Evolutionary conservation across 2,329 filamentous ascomycete species (phyloP).

Genomic region (Pyrenophora graminea): DNA sequence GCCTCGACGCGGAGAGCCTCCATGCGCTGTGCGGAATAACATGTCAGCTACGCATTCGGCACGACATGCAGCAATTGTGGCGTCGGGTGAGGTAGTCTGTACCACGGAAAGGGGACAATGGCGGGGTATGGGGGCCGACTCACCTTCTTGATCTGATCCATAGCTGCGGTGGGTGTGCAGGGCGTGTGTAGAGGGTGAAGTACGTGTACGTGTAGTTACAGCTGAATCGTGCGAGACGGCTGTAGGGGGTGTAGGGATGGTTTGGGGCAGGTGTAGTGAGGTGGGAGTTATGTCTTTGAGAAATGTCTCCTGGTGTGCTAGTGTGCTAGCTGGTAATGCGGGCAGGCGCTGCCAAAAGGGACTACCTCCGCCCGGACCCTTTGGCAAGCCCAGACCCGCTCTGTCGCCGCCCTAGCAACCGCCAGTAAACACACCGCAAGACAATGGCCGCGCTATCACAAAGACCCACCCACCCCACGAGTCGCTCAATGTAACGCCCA

Average conservation of each 20-base stretch:
- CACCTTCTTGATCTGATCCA: constrained; percentile 92
- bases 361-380: constrained; percentile 20
- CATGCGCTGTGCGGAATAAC: constrained; percentile 72
- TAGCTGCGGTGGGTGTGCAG: constrained; percentile 46
- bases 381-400: constrained; percentile 16
- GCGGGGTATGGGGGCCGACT: constrained; percentile 53
- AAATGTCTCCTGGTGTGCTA: constrained; percentile 20
- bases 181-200: neutral
- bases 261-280: constrained; percentile 13
- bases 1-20: constrained; percentile 91
- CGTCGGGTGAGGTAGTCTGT: constrained; percentile 11
- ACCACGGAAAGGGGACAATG: constrained; percentile 31
- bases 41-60: constrained; percentile 26
- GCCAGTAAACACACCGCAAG: constrained; percentile 31
- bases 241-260: constrained; percentile 12
- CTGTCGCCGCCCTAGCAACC: constrained; percentile 30
- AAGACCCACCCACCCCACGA: constrained; percentile 13
- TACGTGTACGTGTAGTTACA: constrained; percentile 10
- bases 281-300: constrained; percentile 29
- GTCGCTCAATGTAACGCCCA: constrained; percentile 39
- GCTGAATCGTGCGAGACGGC: constrained; percentile 4
- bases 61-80: constrained; percentile 11
- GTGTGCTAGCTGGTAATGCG: constrained; percentile 35
- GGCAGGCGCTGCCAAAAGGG: constrained; percentile 29
- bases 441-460: constrained; percentile 2